These are phyloP conservation scores for Camellia japonica DNA, from an alignment of 148 eudicot species.

Conservation along the genomic window DNA sequence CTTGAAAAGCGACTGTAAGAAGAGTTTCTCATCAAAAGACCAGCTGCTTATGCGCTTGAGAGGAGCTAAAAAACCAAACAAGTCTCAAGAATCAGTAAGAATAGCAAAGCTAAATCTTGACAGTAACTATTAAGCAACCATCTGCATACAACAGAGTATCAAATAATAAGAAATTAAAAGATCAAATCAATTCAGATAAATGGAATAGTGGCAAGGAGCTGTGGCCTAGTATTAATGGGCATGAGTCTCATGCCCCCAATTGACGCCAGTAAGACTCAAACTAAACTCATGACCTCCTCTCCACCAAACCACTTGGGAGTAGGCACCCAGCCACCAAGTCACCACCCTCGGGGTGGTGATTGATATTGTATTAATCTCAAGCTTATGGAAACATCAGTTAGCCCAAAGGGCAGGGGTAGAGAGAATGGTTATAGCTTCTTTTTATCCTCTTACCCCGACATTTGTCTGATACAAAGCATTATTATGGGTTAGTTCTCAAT, in stretches of 20 bases:
- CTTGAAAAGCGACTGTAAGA: conserved; percentile 83
- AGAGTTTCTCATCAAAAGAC: conserved; percentile 74
- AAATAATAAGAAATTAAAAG: neutral
- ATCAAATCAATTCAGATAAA: conserved; percentile 4
- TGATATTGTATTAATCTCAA: neutral
- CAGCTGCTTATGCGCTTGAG: conserved; percentile 52
- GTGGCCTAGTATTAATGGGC: too few species aligned
- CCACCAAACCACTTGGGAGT: too few species aligned
- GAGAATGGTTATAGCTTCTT: neutral
- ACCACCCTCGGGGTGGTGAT: neutral
- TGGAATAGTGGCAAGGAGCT: too few species aligned
- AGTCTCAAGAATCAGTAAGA: conserved; percentile 11
- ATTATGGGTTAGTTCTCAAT: neutral
- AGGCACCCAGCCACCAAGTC: too few species aligned
- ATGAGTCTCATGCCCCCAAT: too few species aligned
- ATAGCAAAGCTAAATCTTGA: neutral
- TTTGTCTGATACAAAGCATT: neutral
- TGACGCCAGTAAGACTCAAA: too few species aligned
- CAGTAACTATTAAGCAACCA: neutral
- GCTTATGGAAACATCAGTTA: neutral
- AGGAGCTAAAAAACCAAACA: conserved; percentile 31
- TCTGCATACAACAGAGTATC: neutral
- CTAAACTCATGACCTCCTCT: too few species aligned
- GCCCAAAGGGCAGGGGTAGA: neutral
- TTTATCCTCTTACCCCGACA: neutral